A percentile compares a stretch with the other conserved stretches of the same genome.
Conservation (phyloP, 106 monocot species). For the Cymbidium sinense region DNA sequence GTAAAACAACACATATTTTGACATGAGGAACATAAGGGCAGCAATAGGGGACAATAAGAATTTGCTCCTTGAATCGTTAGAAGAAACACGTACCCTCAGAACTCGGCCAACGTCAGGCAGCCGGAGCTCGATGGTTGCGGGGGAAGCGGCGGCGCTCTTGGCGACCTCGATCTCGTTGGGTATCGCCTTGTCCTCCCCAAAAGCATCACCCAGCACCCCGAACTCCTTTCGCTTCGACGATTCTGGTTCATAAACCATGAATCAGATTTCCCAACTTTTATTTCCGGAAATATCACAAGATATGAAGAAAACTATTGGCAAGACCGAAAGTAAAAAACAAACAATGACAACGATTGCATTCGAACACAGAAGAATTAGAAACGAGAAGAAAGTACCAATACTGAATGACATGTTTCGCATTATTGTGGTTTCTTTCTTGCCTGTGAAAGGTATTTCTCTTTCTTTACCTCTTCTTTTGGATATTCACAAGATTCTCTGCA, state of each 20-base stretch:
- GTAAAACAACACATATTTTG: not conserved
- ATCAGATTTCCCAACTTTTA: not conserved
- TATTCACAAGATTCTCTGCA: not conserved
- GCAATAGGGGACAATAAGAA: not conserved
- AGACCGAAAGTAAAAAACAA: not conserved
- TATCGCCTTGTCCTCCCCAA: conserved; percentile 22
- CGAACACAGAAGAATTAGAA: not conserved
- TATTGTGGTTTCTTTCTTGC: not conserved
- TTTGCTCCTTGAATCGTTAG: too few species aligned
- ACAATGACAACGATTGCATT: not conserved
- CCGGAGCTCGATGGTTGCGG: conserved; percentile 19
- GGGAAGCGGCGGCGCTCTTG: conserved; percentile 19
- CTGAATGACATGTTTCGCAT: not conserved
- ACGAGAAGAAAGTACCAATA: not conserved
- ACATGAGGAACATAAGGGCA: too few species aligned
- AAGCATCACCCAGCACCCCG: conserved; percentile 9
- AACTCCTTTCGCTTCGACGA: conserved; percentile 18
- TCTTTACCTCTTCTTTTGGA: not conserved
- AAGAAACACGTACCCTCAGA: conserved; percentile 21
- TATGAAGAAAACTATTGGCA: not conserved
- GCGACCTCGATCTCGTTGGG: conserved; percentile 20
- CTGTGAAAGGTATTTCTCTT: not conserved
- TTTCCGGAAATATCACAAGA: not conserved
- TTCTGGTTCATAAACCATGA: conserved; percentile 18
- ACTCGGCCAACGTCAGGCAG: conserved; percentile 28